Base-by-base conservation (phyloP, 345 rosid species). In the Xanthoceras sorbifolium region DNA sequence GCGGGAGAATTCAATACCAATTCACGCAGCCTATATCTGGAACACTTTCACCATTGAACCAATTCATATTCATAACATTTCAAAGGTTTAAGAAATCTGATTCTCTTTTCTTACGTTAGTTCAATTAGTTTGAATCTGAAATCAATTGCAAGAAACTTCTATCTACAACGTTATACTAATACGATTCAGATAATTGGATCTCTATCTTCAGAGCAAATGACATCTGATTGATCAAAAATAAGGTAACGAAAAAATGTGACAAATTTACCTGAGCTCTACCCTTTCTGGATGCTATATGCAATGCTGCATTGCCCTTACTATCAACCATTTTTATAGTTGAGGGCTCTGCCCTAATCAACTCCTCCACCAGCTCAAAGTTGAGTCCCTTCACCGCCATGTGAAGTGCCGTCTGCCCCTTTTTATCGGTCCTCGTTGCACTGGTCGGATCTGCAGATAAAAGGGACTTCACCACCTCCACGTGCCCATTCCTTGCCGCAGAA, bases 371-470 rank as follows among this genome's bases (percentile, higher is more conserved):
- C 67, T 79, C 91, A 26, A 86, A 68, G 64, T 74, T 93, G 82
- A 90, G 94, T 9, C 97, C 98, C 80, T 94, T 94, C 60, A 83
- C 97, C 7, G 97, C 98, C 97, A 94, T 94, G 86, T 94, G 98
- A 81, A 94, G 92, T 46, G 98, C 88, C 0, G 98, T 94, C 81
- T 93, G 98, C 54, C 98, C 97, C 82, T 94, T 94, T 80, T 89
- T 93, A 80, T 94, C 98, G 9, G 85, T 86, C 82, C 98, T 84
- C 1, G 78, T 76, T 8, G 89, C 91, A 1, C 86, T 84, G 69
- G 77, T 86, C 1, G 92, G 93, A 82, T 94, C 97, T 77, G 71
- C 85, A 1, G 77, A 84, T 68, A 90, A 77, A 61, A 91, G 88
- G n/a, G 89, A 85, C 77, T 88, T 89, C 48, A 93, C 81, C n/a